These are phyloP conservation scores for Colletotrichum plurivorum DNA, from an alignment of 2,329 filamentous ascomycete species.

Conservation along the genomic window DNA sequence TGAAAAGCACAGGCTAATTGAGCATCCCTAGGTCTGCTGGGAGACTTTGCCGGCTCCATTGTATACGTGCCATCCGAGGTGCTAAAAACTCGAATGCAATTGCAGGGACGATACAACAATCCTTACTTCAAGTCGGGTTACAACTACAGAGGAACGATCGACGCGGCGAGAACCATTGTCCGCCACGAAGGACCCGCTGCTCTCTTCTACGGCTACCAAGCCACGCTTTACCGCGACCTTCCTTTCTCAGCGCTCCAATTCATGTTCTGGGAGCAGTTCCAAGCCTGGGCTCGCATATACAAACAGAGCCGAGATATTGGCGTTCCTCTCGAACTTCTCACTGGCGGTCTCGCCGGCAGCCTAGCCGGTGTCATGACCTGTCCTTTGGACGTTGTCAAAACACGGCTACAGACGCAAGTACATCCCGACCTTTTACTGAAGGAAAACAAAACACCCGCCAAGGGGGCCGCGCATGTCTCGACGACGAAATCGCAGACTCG, in stretches of 20 bases:
- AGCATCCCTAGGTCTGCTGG: slow-evolving; percentile 79
- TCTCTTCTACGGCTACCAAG: slow-evolving; percentile 97
- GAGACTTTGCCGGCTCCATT: slow-evolving; percentile 91
- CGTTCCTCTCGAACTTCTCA: slow-evolving; percentile 86
- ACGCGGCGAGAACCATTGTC: slow-evolving; percentile 89
- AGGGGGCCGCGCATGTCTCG: slow-evolving; percentile 44
- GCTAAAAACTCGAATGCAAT: slow-evolving; percentile 94
- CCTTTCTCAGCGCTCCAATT: slow-evolving; percentile 98
- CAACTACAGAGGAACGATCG: slow-evolving; percentile 89
- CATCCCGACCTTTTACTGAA: slow-evolving; percentile 53
- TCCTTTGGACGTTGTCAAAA: slow-evolving; percentile 97
- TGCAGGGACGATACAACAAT: slow-evolving; percentile 96
- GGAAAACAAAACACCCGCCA: slow-evolving; percentile 42
- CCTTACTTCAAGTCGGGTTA: slow-evolving; percentile 94
- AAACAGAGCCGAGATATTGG: slow-evolving; percentile 88
- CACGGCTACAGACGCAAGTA: slow-evolving; percentile 93
- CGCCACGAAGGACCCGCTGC: slow-evolving; percentile 86
- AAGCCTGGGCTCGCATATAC: slow-evolving; percentile 83
- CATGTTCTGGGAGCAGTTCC: slow-evolving; percentile 97
- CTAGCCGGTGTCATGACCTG: slow-evolving; percentile 96
- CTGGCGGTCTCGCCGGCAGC: slow-evolving; percentile 90
- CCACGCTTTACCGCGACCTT: slow-evolving; percentile 92
- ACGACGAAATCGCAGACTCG: slow-evolving; percentile 70
- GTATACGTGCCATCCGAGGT: slow-evolving; percentile 98
- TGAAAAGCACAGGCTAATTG: slow-evolving; percentile 10